These are phyloP conservation scores for Hypoxylon fragiforme DNA, from an alignment of 495 filamentous ascomycete species.

Conservation along the genomic window DNA sequence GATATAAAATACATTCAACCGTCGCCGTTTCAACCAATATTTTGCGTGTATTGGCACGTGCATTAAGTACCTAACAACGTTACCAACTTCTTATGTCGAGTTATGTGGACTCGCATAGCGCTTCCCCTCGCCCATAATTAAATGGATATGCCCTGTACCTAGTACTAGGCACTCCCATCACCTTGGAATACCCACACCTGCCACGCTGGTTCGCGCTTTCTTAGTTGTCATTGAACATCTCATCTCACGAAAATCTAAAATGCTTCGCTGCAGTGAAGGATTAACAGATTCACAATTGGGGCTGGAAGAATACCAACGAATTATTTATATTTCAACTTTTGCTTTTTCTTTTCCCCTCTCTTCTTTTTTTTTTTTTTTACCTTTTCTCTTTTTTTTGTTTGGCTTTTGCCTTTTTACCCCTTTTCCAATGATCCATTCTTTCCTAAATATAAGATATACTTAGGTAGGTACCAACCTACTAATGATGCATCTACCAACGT, in stretches of 20 bases:
- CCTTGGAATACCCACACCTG: conserved; percentile 29
- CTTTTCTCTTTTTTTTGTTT: background rate
- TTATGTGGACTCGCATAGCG: conserved; percentile 29
- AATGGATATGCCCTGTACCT: conserved; percentile 13
- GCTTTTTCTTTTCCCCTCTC: too few relatives aligned
- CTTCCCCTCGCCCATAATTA: conserved; percentile 33
- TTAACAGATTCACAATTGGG: conserved; percentile 5
- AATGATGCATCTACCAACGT: background rate
- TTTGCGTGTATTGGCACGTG: background rate
- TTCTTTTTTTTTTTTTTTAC: too few relatives aligned
- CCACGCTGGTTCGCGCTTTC: conserved; percentile 20
- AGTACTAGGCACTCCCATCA: conserved; percentile 7
- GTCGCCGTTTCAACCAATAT: background rate
- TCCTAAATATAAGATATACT: background rate
- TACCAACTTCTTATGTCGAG: too few relatives aligned
- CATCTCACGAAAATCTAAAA: background rate
- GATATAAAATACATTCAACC: conserved; percentile 19
- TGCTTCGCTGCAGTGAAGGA: conserved; percentile 2
- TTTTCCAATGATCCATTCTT: too few relatives aligned
- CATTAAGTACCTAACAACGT: conserved; percentile 17
- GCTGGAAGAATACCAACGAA: conserved; percentile 18
- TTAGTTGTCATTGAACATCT: conserved; percentile 3
- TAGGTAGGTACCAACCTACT: too few relatives aligned
- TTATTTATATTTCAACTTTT: too few relatives aligned
- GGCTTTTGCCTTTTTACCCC: background rate